Base-by-base conservation (phyloP, 2,329 filamentous ascomycete species). In the Colletotrichum sp. region DNA sequence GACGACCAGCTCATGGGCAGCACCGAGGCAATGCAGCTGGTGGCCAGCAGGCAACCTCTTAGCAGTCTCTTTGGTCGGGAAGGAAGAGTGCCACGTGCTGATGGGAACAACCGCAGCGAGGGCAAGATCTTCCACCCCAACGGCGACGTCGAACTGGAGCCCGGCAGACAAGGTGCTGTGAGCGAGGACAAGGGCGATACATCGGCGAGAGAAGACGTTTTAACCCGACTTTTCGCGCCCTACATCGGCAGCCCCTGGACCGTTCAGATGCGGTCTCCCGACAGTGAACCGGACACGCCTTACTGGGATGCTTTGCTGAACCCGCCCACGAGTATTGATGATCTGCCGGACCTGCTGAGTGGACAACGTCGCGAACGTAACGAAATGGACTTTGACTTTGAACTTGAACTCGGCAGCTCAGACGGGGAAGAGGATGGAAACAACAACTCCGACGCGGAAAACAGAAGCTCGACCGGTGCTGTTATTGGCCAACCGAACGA, bases 1-100 rank as follows among this genome's bases (percentile, higher is more conserved):
- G 93, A 96, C 78, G 94, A 96, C 75, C 93, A 96, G 79, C 90
- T 93, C 68, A 91, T 94, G 82, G 90, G 94, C 47, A 94, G 93
- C 74, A 92, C 91, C 24, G 92, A 95, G 77, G 92, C 94, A 13
- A 91, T 94, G 72, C 93, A 96, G 77, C 89, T 97, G 8, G 90
- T 97, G 15, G 90, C 92, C 16, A 91, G 93, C 66, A 90, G 93
- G 55, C 93, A 95, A 78, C 94, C 94, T 0, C 88, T 96, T 59
- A 96, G 94, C 80, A 91, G 91, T 76, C 84, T 91, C 63, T 95
- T 95, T 75, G 94, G 93, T 2, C 91, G 94, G 57, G 93, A 94
- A 74, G 93, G 93, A 2, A 87, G 89, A 69, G 91, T 94, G 21
- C 92, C 93, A 4, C 83, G 87, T 1, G 91, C 90, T 16, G 92